Base-by-base conservation (phyloP, 164 flowering plant genomes). In the Vitis labrusca region DNA sequence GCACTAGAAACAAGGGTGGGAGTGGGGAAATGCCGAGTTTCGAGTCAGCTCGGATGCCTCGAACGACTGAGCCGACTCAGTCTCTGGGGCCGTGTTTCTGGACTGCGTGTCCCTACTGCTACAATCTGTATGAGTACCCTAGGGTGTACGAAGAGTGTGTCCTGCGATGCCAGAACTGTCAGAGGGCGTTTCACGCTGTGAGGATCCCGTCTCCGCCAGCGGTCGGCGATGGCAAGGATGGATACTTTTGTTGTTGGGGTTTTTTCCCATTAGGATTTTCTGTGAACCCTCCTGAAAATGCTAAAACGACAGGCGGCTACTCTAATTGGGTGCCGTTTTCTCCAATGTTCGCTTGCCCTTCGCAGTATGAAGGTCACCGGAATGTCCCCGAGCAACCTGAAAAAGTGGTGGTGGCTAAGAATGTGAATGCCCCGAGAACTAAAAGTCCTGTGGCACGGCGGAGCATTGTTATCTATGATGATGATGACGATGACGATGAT, bases 101-200 rank as follows among this genome's bases (percentile, higher is more conserved):
- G 94, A 88, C 94, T 1, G 81, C 88, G n/a, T 87, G 94, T 69
- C 94, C 94, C 0, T 87, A 88, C 77, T 89, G 94, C 59, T 86
- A 64, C 53, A 37, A 71, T 55, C 65, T 89, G 10, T 88, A 73
- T 49, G 91, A 89, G 85, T 89, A 86, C 61, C 76, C 83, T 8
- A 76, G 65, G 69, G 72, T 37, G 5, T 89, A 89, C 67, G 80
- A 77, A 58, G 90, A 83, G 1, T 89, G 91, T 67, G 62, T 73
- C 5, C 59, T 89, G 10, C 63, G 80, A 62, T 89, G 94, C 37
- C 86, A 86, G 73, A 83, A 73, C 3, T 89, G 94, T 66, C 57
- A 66, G 72, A 80, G 85, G 78, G 88, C 91, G 0, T 87, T 89
- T 65, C 84, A 85, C 2, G 91, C 81, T 1, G 81, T 64, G 5